Evolutionary conservation across 441 rosid genomes (phyloP).

Genomic region (Euphorbia celastroides): DNA sequence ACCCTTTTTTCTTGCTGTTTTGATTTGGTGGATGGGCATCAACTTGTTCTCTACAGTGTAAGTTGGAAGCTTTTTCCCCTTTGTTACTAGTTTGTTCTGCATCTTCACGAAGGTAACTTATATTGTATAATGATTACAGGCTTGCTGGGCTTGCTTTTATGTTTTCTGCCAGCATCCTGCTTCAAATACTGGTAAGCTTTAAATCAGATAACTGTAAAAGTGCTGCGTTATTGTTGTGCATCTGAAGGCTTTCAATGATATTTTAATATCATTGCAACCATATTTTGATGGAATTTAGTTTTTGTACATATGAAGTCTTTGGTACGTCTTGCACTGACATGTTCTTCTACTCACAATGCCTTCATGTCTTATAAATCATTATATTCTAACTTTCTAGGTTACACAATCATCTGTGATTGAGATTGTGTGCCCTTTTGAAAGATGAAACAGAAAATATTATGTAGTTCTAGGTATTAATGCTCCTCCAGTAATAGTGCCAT

Average conservation of each 20-base stretch:
- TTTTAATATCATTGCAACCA: background rate
- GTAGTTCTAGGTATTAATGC: background rate
- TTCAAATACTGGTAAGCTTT: slow-evolving; percentile 74
- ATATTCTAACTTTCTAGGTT: background rate
- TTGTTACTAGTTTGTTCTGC: background rate
- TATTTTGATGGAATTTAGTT: background rate
- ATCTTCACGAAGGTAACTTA: slow-evolving; percentile 1
- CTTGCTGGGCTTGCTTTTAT: slow-evolving; percentile 98
- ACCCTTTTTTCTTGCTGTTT: slow-evolving; percentile 12
- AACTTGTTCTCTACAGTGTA: slow-evolving; percentile 51
- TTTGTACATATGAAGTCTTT: background rate
- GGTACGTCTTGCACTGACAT: background rate
- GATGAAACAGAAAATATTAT: background rate
- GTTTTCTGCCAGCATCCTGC: slow-evolving; percentile 89
- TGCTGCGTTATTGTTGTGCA: background rate
- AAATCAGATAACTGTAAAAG: background rate
- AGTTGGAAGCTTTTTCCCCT: slow-evolving; percentile 32
- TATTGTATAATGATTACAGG: slow-evolving; percentile 35
- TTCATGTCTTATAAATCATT: background rate
- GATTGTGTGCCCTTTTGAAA: background rate
- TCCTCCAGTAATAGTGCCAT: background rate
- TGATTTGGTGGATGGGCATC: slow-evolving; percentile 26
- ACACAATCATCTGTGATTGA: background rate
- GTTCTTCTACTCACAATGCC: background rate
- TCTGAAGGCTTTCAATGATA: background rate